Conservation (phyloP, 331 rosid species). For the Phaseolus coccineus region DNA sequence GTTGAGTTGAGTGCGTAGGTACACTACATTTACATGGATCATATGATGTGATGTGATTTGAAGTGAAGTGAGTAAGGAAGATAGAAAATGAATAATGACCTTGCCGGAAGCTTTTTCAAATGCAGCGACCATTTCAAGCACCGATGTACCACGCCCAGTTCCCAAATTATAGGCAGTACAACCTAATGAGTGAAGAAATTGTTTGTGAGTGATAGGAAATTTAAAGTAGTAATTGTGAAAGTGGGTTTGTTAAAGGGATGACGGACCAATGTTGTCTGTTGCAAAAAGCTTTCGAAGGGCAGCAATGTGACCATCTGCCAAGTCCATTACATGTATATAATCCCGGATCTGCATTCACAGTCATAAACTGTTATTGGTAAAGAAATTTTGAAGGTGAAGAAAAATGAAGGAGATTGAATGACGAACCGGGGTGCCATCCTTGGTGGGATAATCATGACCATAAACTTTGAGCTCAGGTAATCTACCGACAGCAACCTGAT, state of each 20-base stretch:
- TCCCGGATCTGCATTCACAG: conserved; percentile 65
- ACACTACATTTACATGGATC: not conserved
- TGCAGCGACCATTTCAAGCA: conserved; percentile 86
- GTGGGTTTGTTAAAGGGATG: no score
- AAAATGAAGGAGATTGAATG: not conserved
- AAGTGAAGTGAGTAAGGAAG: not conserved
- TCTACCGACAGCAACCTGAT: conserved; percentile 83
- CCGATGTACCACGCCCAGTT: conserved; percentile 85
- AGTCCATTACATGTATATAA: conserved; percentile 91
- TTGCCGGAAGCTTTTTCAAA: conserved; percentile 84
- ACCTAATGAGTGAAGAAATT: conserved; percentile 45
- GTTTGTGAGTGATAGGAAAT: not conserved
- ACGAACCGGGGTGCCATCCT: conserved; percentile 68
- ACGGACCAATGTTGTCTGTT: conserved; percentile 55
- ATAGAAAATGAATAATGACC: conserved; percentile 47
- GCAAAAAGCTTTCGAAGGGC: conserved; percentile 78
- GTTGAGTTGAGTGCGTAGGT: not conserved
- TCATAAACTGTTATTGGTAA: not conserved
- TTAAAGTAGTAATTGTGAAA: no score
- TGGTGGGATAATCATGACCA: conserved; percentile 80
- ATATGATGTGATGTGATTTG: not conserved
- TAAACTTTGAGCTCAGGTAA: conserved; percentile 70
- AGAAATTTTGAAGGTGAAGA: no score
- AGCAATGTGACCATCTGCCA: conserved; percentile 97
- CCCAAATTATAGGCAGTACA: conserved; percentile 86